Evolutionary conservation across 163 green algal genomes (phyloP), one percentile per base, ranked within the genome.

Genomic region (Scenedesmus sp.): DNA sequence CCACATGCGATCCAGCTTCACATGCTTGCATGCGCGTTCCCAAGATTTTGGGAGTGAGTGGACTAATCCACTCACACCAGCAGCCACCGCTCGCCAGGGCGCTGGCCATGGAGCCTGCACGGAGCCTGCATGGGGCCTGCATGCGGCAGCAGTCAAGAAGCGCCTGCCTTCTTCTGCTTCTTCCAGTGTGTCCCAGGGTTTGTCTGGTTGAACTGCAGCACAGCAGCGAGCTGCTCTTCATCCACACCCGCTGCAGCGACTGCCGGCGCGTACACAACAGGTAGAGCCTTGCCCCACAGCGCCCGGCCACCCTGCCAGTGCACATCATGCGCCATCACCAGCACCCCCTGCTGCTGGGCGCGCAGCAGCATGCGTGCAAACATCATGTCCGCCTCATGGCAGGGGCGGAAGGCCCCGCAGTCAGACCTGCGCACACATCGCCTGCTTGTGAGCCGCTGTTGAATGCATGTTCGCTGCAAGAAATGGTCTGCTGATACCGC

Each of bases 201-300:
- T 24, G 90, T 94, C 6, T 87, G 82, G 33, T 94, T 94, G 90
- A 93, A 94, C 44, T 92, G 44, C 80, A 94, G 81, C 78, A 94
- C 92, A 37, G 65, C 40, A 10, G 24, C 18, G 37, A 93, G 37
- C 6, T 89, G 88, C 0, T 20, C 51, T 6, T 82, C 51, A 86
- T 94, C 90, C n/a, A 92, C 81, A n/a, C 88, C 84, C 13, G 42
- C 85, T 81, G 46, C 49, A 16, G 13, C 83, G 0, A 93, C 88
- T 18, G 37, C 80, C 1, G 65, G 24, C 7, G 33, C 87, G 46
- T 87, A 94, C 82, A 90, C 78, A 0, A 93, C 92, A 15, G 92
- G 90, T 78, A 94, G 86, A n/a, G 35, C 86, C 61, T 87, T 91
- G 59, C 92, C 92, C 72, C 56, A 87, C 24, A 86, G 70, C 24